Evolutionary conservation across 805 yeast genomes (phyloP).

Genomic region (Metschnikowia proteae): DNA sequence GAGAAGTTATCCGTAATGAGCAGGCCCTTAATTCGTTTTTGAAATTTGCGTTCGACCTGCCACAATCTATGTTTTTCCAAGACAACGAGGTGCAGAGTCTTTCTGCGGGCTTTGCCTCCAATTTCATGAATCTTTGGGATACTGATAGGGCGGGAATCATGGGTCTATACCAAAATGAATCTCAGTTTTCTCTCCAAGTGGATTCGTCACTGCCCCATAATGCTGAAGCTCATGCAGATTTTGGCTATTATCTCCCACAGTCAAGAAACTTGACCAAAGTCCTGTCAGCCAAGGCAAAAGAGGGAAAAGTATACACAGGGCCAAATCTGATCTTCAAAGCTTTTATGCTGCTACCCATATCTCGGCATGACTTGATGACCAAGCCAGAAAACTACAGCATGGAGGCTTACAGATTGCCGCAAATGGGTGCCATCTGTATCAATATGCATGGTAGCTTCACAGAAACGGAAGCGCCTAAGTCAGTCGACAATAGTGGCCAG

Average conservation of each 20-base stretch:
- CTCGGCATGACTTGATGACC: slow-evolving; percentile 65
- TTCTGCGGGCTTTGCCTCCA: slow-evolving; percentile 73
- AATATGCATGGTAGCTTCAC: slow-evolving; percentile 81
- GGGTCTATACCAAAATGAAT: slow-evolving; percentile 72
- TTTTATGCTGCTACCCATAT: slow-evolving; percentile 69
- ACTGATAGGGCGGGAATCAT: slow-evolving; percentile 63
- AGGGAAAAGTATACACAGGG: slow-evolving; percentile 62
- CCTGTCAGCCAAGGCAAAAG: slow-evolving; percentile 50
- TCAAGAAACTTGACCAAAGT: slow-evolving; percentile 77
- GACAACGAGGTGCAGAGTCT: slow-evolving; percentile 63
- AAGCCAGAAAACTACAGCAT: slow-evolving; percentile 67
- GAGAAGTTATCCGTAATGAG: slow-evolving; percentile 73
- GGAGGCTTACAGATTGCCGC: slow-evolving; percentile 71
- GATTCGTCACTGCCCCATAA: slow-evolving; percentile 66
- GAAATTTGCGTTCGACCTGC: slow-evolving; percentile 51
- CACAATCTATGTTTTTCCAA: slow-evolving; percentile 76
- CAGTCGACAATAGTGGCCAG: slow-evolving; percentile 20
- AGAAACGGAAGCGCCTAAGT: slow-evolving; percentile 59
- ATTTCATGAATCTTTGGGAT: slow-evolving; percentile 82
- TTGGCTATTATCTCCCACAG: slow-evolving; percentile 65
- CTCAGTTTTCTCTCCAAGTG: slow-evolving; percentile 78
- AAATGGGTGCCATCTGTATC: slow-evolving; percentile 72
- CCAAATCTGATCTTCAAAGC: slow-evolving; percentile 56
- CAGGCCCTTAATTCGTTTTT: slow-evolving; percentile 48
- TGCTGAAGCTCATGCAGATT: slow-evolving; percentile 30